Conservation (phyloP, 257 asterid species). For the Echites panduratus region DNA sequence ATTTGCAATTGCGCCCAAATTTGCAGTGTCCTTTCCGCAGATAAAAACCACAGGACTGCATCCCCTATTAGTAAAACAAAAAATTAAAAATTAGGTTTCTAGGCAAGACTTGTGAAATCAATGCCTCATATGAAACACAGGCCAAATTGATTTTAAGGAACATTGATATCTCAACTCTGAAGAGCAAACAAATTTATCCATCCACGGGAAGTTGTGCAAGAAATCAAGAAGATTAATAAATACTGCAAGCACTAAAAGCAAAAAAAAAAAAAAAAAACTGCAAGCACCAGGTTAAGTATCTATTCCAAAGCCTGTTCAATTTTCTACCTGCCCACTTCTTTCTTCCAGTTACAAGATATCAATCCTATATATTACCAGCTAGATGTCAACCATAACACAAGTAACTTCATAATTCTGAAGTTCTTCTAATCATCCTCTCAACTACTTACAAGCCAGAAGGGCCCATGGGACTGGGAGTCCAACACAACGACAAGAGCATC, state of each 20-base stretch:
- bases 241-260: too few relatives aligned
- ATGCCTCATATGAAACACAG: not conserved
- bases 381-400: not conserved
- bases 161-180: not conserved
- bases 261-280: too few relatives aligned
- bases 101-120: not conserved
- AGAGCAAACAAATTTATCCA: too few relatives aligned
- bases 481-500: not conserved
- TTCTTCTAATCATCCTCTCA: not conserved
- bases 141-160: not conserved
- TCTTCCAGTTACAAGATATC: not conserved
- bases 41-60: conserved; percentile 79
- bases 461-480: not conserved
- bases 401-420: not conserved
- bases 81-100: not conserved
- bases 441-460: not conserved
- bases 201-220: not conserved
- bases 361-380: not conserved
- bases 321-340: not conserved
- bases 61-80: conserved; percentile 45
- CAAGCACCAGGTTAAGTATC: not conserved
- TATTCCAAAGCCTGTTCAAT: not conserved
- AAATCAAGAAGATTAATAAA: not conserved
- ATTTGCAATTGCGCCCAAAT: conserved; percentile 71
- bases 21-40: conserved; percentile 76